Conservation (phyloP, 164 flowering plant genomes). For the Umbilicus rupestris region DNA sequence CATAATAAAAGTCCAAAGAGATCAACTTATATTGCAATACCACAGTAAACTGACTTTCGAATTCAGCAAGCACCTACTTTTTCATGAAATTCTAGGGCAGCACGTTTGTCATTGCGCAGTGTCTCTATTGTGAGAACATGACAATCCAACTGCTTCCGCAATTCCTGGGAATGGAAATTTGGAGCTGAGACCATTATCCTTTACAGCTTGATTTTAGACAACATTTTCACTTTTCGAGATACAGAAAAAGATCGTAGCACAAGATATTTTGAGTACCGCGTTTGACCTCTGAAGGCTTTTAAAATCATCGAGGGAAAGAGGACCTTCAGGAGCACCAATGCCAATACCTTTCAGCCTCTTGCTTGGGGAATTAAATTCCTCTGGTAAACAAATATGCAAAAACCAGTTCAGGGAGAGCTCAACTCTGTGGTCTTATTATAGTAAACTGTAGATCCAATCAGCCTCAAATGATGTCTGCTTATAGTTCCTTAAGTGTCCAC, state of each 20-base stretch:
- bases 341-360: constrained; percentile 87
- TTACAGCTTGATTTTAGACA: background rate
- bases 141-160: constrained; percentile 80
- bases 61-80: constrained; percentile 34
- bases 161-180: constrained; percentile 38
- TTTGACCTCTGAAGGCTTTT: constrained; percentile 89
- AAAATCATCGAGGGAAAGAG: constrained; percentile 92
- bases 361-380: constrained; percentile 44
- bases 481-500: background rate
- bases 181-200: background rate
- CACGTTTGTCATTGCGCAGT: constrained; percentile 50
- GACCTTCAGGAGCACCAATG: constrained; percentile 91
- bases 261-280: constrained; percentile 35
- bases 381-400: constrained; percentile 28
- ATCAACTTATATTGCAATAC: background rate
- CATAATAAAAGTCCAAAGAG: background rate
- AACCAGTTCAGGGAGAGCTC: constrained; percentile 1
- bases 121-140: constrained; percentile 61
- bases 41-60: background rate
- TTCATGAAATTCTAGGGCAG: constrained; percentile 53
- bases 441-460: background rate
- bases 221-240: background rate
- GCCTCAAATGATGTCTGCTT: background rate
- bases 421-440: background rate
- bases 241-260: background rate